A percentile compares a stretch with the other conserved stretches of the same genome.
Evolutionary conservation across 148 eudicot genomes (phyloP).

Genomic region (Polygonum aviculare): DNA sequence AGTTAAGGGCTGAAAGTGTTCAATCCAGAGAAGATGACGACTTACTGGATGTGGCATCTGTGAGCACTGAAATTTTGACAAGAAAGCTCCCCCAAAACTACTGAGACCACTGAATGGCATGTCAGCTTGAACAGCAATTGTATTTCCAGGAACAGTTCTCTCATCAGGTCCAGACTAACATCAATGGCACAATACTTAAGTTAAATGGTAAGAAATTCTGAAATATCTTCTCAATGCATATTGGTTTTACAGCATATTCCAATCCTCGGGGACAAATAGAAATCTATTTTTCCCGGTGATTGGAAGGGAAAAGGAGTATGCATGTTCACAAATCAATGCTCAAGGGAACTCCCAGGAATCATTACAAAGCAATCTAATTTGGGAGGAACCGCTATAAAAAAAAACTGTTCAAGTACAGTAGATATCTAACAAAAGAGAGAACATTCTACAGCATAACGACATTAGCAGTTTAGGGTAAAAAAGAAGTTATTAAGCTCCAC

Average conservation of each 20-base stretch:
- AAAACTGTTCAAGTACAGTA: background rate
- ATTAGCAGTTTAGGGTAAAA: background rate
- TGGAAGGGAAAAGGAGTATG: too few species aligned
- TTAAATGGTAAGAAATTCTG: background rate
- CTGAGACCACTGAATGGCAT: constrained; percentile 77
- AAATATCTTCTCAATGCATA: background rate
- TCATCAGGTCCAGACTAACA: constrained; percentile 68
- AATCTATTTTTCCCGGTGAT: background rate
- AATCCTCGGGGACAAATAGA: background rate
- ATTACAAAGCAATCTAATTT: background rate
- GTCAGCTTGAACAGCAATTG: constrained; percentile 79
- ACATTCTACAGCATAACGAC: background rate
- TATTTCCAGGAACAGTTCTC: constrained; percentile 90
- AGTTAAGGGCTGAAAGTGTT: background rate
- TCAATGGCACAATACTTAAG: background rate
- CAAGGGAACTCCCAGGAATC: background rate
- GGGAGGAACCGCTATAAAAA: background rate
- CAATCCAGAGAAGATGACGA: constrained; percentile 2
- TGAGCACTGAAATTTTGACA: constrained; percentile 89
- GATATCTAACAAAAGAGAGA: background rate
- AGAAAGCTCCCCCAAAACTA: constrained; percentile 76
- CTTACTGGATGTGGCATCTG: constrained; percentile 93
- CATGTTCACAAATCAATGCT: background rate
- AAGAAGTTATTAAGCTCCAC: background rate
- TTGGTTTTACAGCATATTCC: background rate